Conservation (phyloP, 2,329 filamentous ascomycete species). For the Aspergillus novofumigatus region DNA sequence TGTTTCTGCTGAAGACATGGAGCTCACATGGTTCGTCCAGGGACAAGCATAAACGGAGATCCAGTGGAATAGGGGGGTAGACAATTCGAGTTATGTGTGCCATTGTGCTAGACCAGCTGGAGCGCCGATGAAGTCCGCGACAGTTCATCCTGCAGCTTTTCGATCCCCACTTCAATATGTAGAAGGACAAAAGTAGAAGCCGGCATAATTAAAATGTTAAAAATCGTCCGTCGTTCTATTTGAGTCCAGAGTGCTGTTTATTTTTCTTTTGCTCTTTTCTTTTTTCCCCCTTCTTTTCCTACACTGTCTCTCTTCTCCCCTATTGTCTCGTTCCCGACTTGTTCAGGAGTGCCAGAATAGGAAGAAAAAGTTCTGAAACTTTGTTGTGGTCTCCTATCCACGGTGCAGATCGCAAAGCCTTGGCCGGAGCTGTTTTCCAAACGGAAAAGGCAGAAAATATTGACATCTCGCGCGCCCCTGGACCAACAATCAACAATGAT, state of each 20-base stretch:
- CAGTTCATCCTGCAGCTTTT: conserved; percentile 20
- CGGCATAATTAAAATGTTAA: background rate
- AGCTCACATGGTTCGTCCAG: conserved; percentile 4
- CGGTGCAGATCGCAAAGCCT: background rate
- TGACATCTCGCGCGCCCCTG: background rate
- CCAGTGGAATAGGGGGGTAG: background rate
- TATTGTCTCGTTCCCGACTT: background rate
- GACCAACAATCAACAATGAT: conserved; percentile 1
- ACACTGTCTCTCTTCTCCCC: background rate
- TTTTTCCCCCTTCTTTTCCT: background rate
- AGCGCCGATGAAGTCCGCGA: conserved; percentile 14
- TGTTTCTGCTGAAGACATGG: background rate
- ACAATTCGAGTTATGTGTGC: background rate
- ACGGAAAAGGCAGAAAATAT: background rate
- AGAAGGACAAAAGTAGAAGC: conserved; percentile 10
- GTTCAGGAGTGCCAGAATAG: background rate
- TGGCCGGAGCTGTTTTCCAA: conserved; percentile 5
- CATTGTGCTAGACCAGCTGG: background rate
- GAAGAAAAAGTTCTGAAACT: background rate
- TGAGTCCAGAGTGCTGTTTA: background rate
- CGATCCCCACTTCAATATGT: conserved; percentile 11
- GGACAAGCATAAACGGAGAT: conserved; percentile 26
- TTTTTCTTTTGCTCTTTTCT: background rate
- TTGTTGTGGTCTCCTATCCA: background rate
- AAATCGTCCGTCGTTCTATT: background rate